Percentiles rank a stretch among this genome's conserved stretches.
phyloP scores from a whole-genome alignment of 257 asterid genomes.

The Przewalskia tangutica region DNA sequence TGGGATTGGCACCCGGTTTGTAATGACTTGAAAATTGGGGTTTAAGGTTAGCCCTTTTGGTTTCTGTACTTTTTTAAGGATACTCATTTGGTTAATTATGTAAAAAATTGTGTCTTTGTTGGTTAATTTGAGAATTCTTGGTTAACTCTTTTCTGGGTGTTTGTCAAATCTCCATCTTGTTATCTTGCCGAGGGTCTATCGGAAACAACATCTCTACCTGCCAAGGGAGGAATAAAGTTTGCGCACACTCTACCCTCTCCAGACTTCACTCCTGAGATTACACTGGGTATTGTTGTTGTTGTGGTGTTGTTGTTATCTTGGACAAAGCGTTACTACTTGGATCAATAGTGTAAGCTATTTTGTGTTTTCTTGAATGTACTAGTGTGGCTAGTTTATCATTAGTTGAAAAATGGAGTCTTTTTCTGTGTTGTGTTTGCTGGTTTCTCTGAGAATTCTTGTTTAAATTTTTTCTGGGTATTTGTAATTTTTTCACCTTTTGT shows the following conservation, averaged over 20 bases:
- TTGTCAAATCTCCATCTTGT: constrained; percentile 12
- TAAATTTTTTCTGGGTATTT: constrained; percentile 11
- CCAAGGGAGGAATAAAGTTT: no score
- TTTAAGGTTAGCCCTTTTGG: no score
- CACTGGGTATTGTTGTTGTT: no score
- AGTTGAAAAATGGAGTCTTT: background rate
- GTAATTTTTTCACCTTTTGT: constrained; percentile 8
- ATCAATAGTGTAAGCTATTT: background rate
- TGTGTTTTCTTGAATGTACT: background rate
- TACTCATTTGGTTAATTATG: background rate
- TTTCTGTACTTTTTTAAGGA: background rate
- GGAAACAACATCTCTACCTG: no score
- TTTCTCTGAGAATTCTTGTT: constrained; percentile 16
- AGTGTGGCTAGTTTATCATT: background rate
- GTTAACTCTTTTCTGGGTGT: constrained; percentile 10
- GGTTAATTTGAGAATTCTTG: constrained; percentile 17
- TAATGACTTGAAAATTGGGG: constrained; percentile 24
- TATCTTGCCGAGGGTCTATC: no score
- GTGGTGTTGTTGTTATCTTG: no score
- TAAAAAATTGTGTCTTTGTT: background rate
- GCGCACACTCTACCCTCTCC: no score
- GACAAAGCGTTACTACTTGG: background rate
- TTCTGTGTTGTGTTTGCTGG: background rate
- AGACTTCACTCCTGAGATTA: no score
- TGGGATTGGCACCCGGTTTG: no score